Conservation (phyloP, 225 moss, liverwort and hornwort genomes). For the Takakia lepidozioides region DNA sequence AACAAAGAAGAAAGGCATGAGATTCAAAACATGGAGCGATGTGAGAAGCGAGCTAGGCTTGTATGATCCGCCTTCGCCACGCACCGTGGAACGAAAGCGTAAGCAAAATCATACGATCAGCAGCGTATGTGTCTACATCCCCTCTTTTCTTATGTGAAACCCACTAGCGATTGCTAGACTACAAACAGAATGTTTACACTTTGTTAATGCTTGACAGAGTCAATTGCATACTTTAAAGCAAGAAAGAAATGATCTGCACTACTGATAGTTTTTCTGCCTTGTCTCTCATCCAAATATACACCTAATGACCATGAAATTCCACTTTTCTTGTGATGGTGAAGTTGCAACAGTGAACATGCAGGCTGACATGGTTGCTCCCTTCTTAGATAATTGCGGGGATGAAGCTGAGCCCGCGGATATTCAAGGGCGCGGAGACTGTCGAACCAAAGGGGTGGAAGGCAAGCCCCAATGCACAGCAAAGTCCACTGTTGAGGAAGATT, state of each 20-base stretch:
- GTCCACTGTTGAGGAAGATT: constrained; percentile 5
- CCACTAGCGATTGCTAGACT: neutral
- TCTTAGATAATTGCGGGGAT: constrained; percentile 9
- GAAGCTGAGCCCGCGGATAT: constrained; percentile 5
- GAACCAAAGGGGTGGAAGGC: constrained; percentile 9
- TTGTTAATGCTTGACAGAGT: neutral
- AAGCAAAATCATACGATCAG: constrained; percentile 4
- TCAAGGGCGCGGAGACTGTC: constrained; percentile 6
- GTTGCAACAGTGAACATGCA: neutral
- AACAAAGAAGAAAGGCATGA: constrained; percentile 2
- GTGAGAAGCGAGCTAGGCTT: constrained; percentile 3
- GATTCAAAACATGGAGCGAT: constrained; percentile 7
- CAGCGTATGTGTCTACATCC: neutral
- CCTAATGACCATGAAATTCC: no score
- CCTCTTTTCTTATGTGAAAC: neutral
- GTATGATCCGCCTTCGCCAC: constrained; percentile 5
- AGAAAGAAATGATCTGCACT: no score
- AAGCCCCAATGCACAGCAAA: constrained; percentile 10
- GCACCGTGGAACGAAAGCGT: constrained; percentile 3
- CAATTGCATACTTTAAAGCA: no score
- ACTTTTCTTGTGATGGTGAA: no score
- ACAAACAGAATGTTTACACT: neutral
- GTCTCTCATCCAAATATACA: no score
- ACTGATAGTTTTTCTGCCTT: no score
- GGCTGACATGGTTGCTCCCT: no score